Base-by-base conservation (phyloP, 805 yeast species). In the Metschnikowia lochheadii region DNA sequence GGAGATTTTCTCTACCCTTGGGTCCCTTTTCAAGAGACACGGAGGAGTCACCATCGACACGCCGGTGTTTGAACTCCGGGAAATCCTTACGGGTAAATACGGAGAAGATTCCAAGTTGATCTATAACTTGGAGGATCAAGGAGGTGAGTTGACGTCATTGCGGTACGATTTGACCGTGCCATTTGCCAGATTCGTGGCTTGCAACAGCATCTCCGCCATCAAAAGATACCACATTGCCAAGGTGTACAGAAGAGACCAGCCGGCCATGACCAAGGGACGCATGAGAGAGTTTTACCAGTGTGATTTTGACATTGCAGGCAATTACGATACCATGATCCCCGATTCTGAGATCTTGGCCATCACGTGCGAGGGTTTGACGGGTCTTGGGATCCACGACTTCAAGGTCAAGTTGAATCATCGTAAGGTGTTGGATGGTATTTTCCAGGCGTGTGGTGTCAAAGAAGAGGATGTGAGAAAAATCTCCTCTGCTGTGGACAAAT, bases 211-310 rank as follows among this genome's bases (percentile, higher is more conserved):
- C 54, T 85, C 89, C 60, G 81, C 77, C 64, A 92, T 94, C 70
- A 94, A 94, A 73, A 81, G 99, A 66, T 94, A 83, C 68, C 99
- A 94, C 73, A 89, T 94, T 57, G 99, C 99, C 60, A 94, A 94
- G 69, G 99, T 94, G 49, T 94, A 94, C 73, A 84, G 99, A 76
- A 87, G 99, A 73, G 99, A 94, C 68, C 99, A 94, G 72, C 99
- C 99, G 5, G 99, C 99, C 7, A 94, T 94, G 99, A 92, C 98
- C 46, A 94, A 94, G 72, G 99, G 99, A 54, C 83, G 99, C 72
- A 94, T 94, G 99, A 87, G 99, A 80, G 99, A 94, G 72, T 94
- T 94, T 64, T 94, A 94, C 70, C 99, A 94, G 74, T 94, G 99
- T 77, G 99, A 94, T 74, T 88, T 94, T 62, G 99, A 94, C 69